These are phyloP conservation scores for Drechslerella dactyloides DNA, from an alignment of 2,329 filamentous ascomycete genomes.

Conservation along the genomic window DNA sequence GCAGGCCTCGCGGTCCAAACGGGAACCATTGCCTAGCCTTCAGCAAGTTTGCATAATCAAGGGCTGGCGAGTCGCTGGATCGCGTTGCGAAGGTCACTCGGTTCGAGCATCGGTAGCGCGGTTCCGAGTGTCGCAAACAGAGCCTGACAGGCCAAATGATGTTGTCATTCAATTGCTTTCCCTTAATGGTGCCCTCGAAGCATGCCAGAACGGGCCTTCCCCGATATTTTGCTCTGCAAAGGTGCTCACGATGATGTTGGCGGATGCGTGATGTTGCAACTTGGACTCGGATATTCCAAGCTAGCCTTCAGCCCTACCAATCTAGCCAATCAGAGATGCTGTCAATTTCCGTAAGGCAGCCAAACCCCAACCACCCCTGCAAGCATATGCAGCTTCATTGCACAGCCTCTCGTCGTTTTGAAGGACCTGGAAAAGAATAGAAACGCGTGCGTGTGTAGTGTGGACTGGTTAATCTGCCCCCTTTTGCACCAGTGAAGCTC, in stretches of 20 bases:
- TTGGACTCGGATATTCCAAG: conserved; percentile 11
- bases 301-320: conserved; percentile 45
- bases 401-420: conserved; percentile 48
- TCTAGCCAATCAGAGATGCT: conserved; percentile 44
- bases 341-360: conserved; percentile 47
- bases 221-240: conserved; percentile 9
- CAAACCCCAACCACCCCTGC: conserved; percentile 46
- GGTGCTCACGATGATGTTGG: conserved; percentile 26
- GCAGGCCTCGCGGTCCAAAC: conserved; percentile 25
- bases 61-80: background rate
- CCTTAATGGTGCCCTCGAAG: background rate
- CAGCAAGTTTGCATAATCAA: conserved; percentile 2
- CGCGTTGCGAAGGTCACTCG: background rate
- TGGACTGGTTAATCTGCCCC: conserved; percentile 10
- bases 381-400: conserved; percentile 34
- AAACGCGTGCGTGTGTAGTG: conserved; percentile 28
- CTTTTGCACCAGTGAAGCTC: conserved; percentile 11
- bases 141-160: background rate
- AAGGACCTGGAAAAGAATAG: conserved; percentile 39
- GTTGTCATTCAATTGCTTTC: background rate
- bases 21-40: conserved; percentile 12
- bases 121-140: background rate
- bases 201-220: background rate
- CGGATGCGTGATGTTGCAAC: conserved; percentile 40
- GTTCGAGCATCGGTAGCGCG: background rate